phyloP scores from a whole-genome alignment of 441 rosid genomes.

The Sinapis alba region DNA sequence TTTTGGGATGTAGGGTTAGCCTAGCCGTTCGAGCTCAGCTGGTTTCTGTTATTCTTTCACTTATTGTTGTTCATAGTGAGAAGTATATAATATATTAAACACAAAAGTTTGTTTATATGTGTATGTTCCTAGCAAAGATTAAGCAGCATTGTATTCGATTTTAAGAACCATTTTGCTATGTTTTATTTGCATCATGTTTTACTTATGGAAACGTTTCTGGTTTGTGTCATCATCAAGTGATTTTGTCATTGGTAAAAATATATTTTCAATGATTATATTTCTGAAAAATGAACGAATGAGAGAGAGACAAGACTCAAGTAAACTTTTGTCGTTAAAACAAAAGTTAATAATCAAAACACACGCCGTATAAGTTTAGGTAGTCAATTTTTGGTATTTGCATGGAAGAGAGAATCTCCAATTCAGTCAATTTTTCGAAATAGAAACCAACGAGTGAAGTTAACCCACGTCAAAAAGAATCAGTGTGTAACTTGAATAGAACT shows the following conservation, averaged over 20 bases:
- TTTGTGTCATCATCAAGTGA: constrained; percentile 12
- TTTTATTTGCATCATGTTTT: not conserved
- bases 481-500: constrained; percentile 25
- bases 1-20: constrained; percentile 52
- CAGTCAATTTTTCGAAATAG: constrained; percentile 31
- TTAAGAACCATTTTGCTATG: not conserved
- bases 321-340: constrained; percentile 23
- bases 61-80: constrained; percentile 32
- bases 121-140: not conserved
- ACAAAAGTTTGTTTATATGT: not conserved
- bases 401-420: constrained; percentile 36
- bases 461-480: constrained; percentile 30
- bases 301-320: constrained; percentile 28
- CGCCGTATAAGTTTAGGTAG: constrained; percentile 32
- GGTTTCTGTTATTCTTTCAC: constrained; percentile 52
- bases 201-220: not conserved
- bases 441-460: constrained; percentile 40
- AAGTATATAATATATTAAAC: constrained; percentile 33
- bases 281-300: constrained; percentile 31
- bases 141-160: not conserved
- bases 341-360: constrained; percentile 32
- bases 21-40: constrained; percentile 73
- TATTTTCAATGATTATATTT: constrained; percentile 16
- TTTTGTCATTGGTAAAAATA: constrained; percentile 23
- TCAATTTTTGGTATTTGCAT: constrained; percentile 39